Evolutionary conservation across 2,329 filamentous ascomycete species (phyloP).

Genomic region (Paecilomyces fulvus): DNA sequence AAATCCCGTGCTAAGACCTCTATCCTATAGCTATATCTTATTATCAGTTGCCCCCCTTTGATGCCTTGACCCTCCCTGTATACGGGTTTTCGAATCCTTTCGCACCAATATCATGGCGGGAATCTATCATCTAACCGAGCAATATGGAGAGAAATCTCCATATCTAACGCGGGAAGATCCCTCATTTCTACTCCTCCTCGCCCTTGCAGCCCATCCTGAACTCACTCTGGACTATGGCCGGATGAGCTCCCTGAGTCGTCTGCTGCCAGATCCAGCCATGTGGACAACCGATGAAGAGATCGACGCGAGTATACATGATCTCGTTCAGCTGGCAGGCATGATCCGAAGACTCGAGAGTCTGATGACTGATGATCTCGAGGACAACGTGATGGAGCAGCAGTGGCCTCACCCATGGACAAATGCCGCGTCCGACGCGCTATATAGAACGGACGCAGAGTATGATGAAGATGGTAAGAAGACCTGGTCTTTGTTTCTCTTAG

Average conservation of each 20-base stretch:
- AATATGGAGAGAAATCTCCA: background rate
- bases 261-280: slow-evolving; percentile 2
- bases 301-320: background rate
- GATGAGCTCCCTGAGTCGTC: slow-evolving; percentile 3
- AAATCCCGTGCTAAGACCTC: background rate
- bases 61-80: background rate
- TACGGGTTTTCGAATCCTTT: background rate
- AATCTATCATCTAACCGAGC: background rate
- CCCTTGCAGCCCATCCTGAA: slow-evolving; percentile 1
- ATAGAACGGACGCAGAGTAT: too few species aligned
- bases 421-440: background rate
- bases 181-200: slow-evolving; percentile 2
- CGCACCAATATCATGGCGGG: background rate
- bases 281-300: slow-evolving; percentile 1
- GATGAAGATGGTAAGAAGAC: background rate
- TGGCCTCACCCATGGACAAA: background rate
- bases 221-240: slow-evolving; percentile 2
- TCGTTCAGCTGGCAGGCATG: background rate
- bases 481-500: background rate
- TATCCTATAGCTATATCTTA: background rate
- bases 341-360: background rate
- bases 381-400: background rate
- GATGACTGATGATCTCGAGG: background rate
- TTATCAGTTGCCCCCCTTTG: background rate
- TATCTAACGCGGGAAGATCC: slow-evolving; percentile 3